phyloP scores from a whole-genome alignment of 108 stramenopile genomes.

The Pseudonitzschia delicatissima region DNA sequence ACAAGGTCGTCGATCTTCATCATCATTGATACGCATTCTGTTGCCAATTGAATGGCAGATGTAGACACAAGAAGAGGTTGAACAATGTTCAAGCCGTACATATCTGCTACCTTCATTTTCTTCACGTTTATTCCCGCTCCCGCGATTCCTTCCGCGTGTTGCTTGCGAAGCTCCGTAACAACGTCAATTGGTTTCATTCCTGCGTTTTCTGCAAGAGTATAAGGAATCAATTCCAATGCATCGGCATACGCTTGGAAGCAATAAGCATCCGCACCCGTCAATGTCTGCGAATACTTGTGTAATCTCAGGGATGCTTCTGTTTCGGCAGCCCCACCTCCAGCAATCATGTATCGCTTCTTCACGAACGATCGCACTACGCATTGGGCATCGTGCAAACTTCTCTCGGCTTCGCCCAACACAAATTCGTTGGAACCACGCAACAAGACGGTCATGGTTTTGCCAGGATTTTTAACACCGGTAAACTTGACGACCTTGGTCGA shows the following conservation, averaged over 20 bases:
- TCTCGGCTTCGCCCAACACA: constrained; percentile 98
- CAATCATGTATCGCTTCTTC: constrained; percentile 93
- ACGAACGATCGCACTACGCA: constrained; percentile 97
- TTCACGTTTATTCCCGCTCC: constrained; percentile 97
- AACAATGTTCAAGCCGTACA: constrained; percentile 92
- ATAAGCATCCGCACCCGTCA: constrained; percentile 92
- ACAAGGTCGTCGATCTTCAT: constrained; percentile 98
- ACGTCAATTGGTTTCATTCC: constrained; percentile 97
- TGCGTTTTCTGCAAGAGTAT: constrained; percentile 99
- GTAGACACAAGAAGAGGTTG: constrained; percentile 96
- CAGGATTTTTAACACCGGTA: constrained; percentile 90
- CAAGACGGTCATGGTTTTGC: constrained; percentile 91
- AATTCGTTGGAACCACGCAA: constrained; percentile 96
- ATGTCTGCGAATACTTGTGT: constrained; percentile 67
- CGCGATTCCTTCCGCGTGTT: constrained; percentile 79
- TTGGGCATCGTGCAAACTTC: constrained; percentile 98
- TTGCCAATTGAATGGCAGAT: constrained; percentile 92
- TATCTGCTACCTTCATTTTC: constrained; percentile 88
- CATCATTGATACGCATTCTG: constrained; percentile 98
- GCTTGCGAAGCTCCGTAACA: constrained; percentile 93
- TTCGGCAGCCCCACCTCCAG: constrained; percentile 99
- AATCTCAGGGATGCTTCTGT: constrained; percentile 88
- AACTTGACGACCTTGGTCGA: constrained; percentile 96
- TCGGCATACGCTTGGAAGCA: constrained; percentile 98
- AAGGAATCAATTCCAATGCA: constrained; percentile 97